These are phyloP conservation scores for Acer saccharum DNA, from an alignment of 345 rosid genomes.

Conservation along the genomic window DNA sequence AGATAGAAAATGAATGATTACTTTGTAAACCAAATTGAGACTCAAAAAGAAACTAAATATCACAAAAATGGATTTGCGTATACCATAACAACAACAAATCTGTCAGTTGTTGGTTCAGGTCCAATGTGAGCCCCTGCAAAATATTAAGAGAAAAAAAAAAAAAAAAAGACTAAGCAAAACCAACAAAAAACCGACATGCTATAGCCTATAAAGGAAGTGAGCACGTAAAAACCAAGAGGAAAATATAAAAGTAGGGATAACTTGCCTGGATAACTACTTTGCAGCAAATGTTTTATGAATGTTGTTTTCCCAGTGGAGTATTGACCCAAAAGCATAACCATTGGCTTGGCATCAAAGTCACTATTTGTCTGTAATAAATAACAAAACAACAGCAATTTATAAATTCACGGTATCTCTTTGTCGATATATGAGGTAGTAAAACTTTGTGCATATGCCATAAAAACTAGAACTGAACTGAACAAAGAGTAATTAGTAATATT, in stretches of 20 bases:
- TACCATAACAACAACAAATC: conserved; percentile 99
- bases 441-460: conserved; percentile 9
- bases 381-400: conserved; percentile 12
- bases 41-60: neutral
- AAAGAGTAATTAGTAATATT: conserved; percentile 7
- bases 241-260: neutral
- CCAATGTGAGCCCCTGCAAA: conserved; percentile 94
- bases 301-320: conserved; percentile 99
- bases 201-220: neutral
- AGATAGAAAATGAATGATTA: neutral
- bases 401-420: neutral
- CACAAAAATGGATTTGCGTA: conserved; percentile 14
- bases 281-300: conserved; percentile 92
- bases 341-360: conserved; percentile 96
- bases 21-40: neutral
- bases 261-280: conserved; percentile 78
- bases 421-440: neutral
- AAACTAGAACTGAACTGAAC: conserved; percentile 11
- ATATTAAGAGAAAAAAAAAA: conserved; percentile 11
- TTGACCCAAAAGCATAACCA: conserved; percentile 98
- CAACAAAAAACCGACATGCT: neutral
- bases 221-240: conserved; percentile 14
- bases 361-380: conserved; percentile 65
- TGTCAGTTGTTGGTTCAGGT: conserved; percentile 97
- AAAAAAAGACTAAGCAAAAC: neutral